Evolutionary conservation across 2,329 filamentous ascomycete genomes (phyloP), one percentile per base, ranked within the genome.

Genomic region (Coniochaeta sp.): DNA sequence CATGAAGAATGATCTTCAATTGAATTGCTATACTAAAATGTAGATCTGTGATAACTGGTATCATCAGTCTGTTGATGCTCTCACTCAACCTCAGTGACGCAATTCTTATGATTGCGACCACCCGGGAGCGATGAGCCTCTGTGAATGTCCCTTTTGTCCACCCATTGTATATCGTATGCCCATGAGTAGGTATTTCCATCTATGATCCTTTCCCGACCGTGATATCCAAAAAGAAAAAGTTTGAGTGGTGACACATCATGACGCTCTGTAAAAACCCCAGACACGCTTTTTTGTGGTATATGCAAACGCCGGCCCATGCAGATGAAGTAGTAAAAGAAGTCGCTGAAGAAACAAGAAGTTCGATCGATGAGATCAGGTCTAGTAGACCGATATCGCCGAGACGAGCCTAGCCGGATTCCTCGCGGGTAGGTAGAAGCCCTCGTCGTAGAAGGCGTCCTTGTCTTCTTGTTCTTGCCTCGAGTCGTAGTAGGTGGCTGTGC

Each of bases 371-470:
- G 20, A n/a, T n/a, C 47, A 48, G 50, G 9, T 14, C 32, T 56
- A 83, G 68, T 81, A 82, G 59, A 81, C 77, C 57, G 77, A 75
- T 68, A 82, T 79, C 63, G 76, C 67, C 51, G 78, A 74, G 55
- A 79, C 72, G 57, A 82, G 60, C 56, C 76, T 70, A 55, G 72
- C 67, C 20, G 77, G 70, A 60, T 74, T 78, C 60, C 75, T 71
- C 40, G 73, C 66, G 56, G 77, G 74, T 57, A 80, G 65, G 66
- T 79, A 82, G 67, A 73, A 79, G 54, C 74, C 74, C 53, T 78
- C 74, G 53, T 72, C 70, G 66, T 77, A 79, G 63, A 77, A 73
- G 58, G 68, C 63, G 58, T 64, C 59, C 63, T 70, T 63, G 58
- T 68, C 67, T 53, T 70, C 65, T 52, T 72, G 67, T 56, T 71